Percentiles rank a stretch among this genome's conserved stretches.
Conservation (phyloP, 2,329 filamentous ascomycete genomes). For the Neonectria coccinea region DNA sequence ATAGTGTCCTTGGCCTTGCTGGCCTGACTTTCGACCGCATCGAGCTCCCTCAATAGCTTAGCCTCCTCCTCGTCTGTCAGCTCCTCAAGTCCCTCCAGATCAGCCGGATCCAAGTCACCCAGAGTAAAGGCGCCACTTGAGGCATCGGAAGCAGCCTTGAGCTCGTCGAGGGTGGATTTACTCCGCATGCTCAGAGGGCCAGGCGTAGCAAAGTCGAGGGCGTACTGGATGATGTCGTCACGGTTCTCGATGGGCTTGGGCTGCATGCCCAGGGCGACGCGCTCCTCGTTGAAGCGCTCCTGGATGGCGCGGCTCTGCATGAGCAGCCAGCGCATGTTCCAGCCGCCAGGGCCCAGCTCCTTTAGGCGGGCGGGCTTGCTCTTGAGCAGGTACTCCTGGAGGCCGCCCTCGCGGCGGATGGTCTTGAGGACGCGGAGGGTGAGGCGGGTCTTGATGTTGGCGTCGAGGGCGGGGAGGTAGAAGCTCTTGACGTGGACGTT, state of each 20-base stretch:
- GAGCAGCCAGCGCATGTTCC: constrained; percentile 88
- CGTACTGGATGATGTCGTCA: constrained; percentile 55
- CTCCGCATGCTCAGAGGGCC: constrained; percentile 53
- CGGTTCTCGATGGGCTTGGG: constrained; percentile 52
- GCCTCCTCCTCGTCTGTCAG: constrained; percentile 54
- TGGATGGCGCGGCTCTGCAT: constrained; percentile 81
- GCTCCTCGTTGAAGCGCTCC: constrained; percentile 73
- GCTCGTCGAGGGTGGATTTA: constrained; percentile 53
- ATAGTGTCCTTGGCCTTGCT: constrained; percentile 31
- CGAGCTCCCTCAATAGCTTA: constrained; percentile 48
- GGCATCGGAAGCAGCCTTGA: constrained; percentile 52
- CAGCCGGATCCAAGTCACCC: constrained; percentile 54
- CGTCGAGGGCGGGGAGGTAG: constrained; percentile 71
- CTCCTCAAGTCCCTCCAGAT: constrained; percentile 55
- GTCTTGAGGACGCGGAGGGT: constrained; percentile 77
- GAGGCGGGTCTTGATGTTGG: constrained; percentile 74
- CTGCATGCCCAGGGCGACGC: constrained; percentile 72
- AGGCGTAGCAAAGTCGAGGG: constrained; percentile 56
- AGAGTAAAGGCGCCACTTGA: constrained; percentile 59
- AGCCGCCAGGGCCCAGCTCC: constrained; percentile 90
- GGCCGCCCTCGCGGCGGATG: constrained; percentile 86
- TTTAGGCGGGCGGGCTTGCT: constrained; percentile 81
- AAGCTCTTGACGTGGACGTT: constrained; percentile 79
- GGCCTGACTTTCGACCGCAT: constrained; percentile 42
- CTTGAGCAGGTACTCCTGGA: constrained; percentile 92